Conservation (phyloP, 2,329 filamentous ascomycete species). For the Venturia asperata region DNA sequence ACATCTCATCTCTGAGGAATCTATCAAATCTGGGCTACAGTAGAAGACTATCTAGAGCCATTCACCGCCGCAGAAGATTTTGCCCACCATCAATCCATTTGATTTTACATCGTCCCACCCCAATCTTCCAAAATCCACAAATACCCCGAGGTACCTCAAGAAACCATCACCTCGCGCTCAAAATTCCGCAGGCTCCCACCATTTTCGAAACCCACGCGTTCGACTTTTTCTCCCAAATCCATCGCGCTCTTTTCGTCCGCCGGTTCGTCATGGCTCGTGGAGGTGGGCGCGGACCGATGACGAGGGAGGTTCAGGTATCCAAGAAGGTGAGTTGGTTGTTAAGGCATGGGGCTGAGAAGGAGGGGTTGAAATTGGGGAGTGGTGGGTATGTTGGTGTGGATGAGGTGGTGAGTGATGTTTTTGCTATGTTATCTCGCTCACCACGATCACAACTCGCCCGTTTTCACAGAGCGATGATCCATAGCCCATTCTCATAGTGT, state of each 20-base stretch:
- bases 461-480: background rate
- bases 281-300: constrained; percentile 6
- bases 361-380: constrained; percentile 51
- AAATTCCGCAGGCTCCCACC: too few species aligned
- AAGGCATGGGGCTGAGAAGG: constrained; percentile 54
- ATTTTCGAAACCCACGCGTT: too few species aligned
- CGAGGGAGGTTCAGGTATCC: constrained; percentile 41
- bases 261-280: constrained; percentile 7
- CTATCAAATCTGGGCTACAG: too few species aligned
- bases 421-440: background rate
- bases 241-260: background rate
- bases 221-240: too few species aligned
- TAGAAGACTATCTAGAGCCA: too few species aligned
- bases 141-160: too few species aligned
- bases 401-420: constrained; percentile 44
- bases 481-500: background rate
- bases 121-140: too few species aligned
- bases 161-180: too few species aligned
- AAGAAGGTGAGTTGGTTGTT: constrained; percentile 49
- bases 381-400: constrained; percentile 55
- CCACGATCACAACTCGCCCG: background rate
- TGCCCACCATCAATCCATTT: too few species aligned
- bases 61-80: too few species aligned
- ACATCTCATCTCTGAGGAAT: too few species aligned
- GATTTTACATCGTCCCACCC: too few species aligned